Percentiles rank a stretch among this genome's conserved stretches.
phyloP scores from a whole-genome alignment of 1,139 yeast genomes.

The Yamadazyma buinensis region DNA sequence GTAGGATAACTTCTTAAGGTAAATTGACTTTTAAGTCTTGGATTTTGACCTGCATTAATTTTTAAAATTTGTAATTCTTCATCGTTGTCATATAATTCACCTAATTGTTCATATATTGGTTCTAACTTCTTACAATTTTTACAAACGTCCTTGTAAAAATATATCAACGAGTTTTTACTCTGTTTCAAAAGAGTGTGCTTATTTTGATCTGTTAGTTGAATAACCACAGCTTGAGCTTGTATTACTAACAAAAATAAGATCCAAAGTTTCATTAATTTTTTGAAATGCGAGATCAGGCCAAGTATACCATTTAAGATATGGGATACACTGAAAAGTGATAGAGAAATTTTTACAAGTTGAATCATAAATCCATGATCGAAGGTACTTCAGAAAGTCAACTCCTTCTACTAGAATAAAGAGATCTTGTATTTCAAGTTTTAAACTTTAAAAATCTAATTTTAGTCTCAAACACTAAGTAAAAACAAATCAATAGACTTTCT shows the following conservation, averaged over 20 bases:
- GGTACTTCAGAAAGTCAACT: too few species aligned
- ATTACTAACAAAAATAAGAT: background rate
- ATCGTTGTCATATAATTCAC: constrained; percentile 22
- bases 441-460: too few species aligned
- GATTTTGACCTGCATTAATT: constrained; percentile 25
- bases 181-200: constrained; percentile 7
- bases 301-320: too few species aligned
- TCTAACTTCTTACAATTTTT: constrained; percentile 32
- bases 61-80: constrained; percentile 28
- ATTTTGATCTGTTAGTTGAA: constrained; percentile 9
- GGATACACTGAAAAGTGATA: too few species aligned
- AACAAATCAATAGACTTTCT: too few species aligned
- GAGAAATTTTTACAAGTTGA: too few species aligned
- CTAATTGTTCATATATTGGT: constrained; percentile 34
- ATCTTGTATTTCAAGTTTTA: too few species aligned
- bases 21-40: constrained; percentile 23
- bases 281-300: too few species aligned
- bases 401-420: too few species aligned
- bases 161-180: constrained; percentile 35
- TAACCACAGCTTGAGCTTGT: constrained; percentile 5
- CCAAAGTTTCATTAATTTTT: constrained; percentile 1
- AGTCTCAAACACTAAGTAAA: too few species aligned
- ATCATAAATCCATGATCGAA: too few species aligned
- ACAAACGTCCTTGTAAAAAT: constrained; percentile 39
- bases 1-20: constrained; percentile 29